These are phyloP conservation scores for Mesembryanthemum crystallinum DNA, from an alignment of 148 eudicot species.

Conservation along the genomic window DNA sequence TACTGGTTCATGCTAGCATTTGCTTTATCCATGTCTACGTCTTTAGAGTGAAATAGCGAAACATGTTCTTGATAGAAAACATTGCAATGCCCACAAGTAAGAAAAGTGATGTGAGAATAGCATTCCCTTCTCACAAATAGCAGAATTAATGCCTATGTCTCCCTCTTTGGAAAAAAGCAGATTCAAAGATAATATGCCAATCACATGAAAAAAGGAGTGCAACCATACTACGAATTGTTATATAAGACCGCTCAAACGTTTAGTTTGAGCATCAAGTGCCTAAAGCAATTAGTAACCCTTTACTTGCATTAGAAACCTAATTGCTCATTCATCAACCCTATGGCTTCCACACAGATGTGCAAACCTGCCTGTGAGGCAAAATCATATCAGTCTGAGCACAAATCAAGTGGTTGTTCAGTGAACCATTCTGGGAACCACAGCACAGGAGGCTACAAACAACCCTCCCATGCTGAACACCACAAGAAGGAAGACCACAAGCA, in stretches of 20 bases:
- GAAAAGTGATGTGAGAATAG: background rate
- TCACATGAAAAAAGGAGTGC: background rate
- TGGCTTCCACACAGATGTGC: constrained; percentile 30
- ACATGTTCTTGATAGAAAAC: background rate
- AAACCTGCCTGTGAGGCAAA: constrained; percentile 25
- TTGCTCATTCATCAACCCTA: background rate
- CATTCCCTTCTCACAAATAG: background rate
- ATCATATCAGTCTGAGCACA: background rate
- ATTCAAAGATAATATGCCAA: constrained; percentile 17
- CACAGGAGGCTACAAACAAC: background rate
- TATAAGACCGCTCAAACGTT: constrained; percentile 8
- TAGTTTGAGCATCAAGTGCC: constrained; percentile 16
- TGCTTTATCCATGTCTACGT: background rate
- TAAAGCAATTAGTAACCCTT: background rate
- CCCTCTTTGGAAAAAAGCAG: constrained; percentile 10
- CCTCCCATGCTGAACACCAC: too few species aligned
- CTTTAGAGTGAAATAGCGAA: background rate
- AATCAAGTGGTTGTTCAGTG: background rate
- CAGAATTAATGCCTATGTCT: background rate
- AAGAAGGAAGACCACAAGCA: background rate
- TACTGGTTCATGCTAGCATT: background rate
- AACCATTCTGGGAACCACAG: background rate
- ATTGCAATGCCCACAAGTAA: background rate
- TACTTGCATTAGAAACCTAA: background rate
- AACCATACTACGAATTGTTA: constrained; percentile 4